These are phyloP conservation scores for Stropharia rugosoannulata DNA, from an alignment of 768 basidiomycete genomes.

Conservation along the genomic window DNA sequence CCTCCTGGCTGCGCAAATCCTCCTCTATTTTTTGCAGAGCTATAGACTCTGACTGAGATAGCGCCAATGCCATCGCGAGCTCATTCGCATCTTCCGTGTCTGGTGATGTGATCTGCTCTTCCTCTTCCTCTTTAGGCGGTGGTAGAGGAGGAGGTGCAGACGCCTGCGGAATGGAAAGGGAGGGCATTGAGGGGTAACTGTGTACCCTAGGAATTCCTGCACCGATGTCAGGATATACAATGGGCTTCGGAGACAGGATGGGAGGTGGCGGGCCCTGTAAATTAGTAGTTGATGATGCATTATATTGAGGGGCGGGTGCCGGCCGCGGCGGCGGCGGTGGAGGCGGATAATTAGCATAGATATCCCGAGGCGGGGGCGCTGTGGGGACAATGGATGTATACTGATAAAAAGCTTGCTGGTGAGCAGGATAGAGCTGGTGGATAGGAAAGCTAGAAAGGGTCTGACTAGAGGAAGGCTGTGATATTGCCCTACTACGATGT, in stretches of 20 bases:
- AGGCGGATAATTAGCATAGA: constrained; percentile 12
- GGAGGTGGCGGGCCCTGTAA: constrained; percentile 6
- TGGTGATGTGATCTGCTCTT: constrained; percentile 12
- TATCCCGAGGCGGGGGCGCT: constrained; percentile 17
- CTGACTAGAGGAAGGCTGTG: constrained; percentile 1
- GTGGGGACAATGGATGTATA: constrained; percentile 21
- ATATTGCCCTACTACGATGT: constrained; percentile 7
- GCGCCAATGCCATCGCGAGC: constrained; percentile 43
- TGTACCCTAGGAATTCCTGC: constrained; percentile 6
- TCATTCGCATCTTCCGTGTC: constrained; percentile 37
- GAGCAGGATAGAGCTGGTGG: constrained; percentile 31
- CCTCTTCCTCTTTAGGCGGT: constrained; percentile 10
- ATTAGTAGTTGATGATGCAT: not conserved
- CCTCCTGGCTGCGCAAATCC: constrained; percentile 46
- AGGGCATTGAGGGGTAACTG: constrained; percentile 10
- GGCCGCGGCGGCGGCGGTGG: constrained; percentile 8
- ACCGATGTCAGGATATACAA: constrained; percentile 15
- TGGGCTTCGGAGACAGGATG: constrained; percentile 20
- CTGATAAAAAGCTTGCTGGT: constrained; percentile 27
- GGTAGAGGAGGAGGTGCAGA: constrained; percentile 14
- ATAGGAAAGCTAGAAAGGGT: constrained; percentile 7
- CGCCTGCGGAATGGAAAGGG: constrained; percentile 10
- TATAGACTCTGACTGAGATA: constrained; percentile 47
- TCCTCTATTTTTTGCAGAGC: constrained; percentile 30
- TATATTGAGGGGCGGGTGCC: not conserved